Evolutionary conservation across 352 stramenopile genomes (phyloP), one percentile per base, ranked within the genome.

Genomic region (Pythium volutum): DNA sequence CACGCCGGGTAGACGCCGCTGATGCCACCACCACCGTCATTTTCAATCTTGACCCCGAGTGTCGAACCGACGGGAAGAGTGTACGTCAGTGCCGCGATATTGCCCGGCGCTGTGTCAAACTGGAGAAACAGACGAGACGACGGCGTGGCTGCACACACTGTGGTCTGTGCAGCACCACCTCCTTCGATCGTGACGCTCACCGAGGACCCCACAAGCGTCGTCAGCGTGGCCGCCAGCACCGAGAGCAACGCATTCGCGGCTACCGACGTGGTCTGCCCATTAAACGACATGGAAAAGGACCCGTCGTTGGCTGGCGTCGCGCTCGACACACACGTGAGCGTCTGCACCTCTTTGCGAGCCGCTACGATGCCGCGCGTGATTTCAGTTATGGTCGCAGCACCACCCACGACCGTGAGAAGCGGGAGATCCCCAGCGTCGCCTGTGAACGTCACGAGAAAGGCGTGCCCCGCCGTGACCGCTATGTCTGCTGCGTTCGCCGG

Each of bases 1-100:
- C 87, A 97, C 1, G 94, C 71, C 2, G 89, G 89, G 27, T 93
- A 91, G 22, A 97, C 76, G 2, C 88, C 89, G 36, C 73, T 77
- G 23, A 97, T 70, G 4, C 59, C 70, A 25, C 85, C 84, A 22
- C 75, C 84, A 0, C 59, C 63, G 51, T 88, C 73, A 27, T 83
- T 61, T 14, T 89, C 79, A 29, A 55, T 55, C 0, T 53, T 49
- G n/a, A 91, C 16, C 10, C 62, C 58, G 20, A 94, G 70, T 23
- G 61, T 51, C 0, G 80, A 78, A 0, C 36, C 62, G 4, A 6
- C 41, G 1, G 76, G 65, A 22, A 47, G 69, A 3, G 71, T 63
- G 55, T 74, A 90, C 22, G n/a, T 59, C 10, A 92, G 61, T 1
- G 82, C 48, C 1, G 76, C 45, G 0, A 92, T 58, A 50, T 96